Percentiles rank a stretch among this genome's conserved stretches.
These are phyloP conservation scores for Boeremia exigua DNA, from an alignment of 2,329 filamentous ascomycete genomes.

Conservation along the genomic window DNA sequence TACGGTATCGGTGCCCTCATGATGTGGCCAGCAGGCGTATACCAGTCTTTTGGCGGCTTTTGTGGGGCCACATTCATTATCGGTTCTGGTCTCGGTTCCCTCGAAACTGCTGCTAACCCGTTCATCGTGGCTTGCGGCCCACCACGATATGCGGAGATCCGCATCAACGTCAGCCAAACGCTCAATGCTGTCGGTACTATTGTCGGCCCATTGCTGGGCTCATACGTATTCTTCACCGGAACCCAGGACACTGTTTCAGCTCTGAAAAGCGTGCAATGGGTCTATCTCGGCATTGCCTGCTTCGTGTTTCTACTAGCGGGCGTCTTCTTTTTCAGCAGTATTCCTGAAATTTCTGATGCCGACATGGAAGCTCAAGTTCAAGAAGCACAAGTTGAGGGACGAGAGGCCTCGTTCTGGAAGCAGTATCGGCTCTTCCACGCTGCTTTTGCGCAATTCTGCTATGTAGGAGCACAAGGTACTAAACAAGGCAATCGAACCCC, in stretches of 20 bases:
- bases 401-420: not conserved
- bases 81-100: not conserved
- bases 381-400: not conserved
- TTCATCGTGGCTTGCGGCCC: not conserved
- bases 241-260: not conserved
- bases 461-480: not conserved
- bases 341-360: not conserved
- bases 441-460: not conserved
- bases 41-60: not conserved
- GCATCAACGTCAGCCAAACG: not conserved
- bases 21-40: not conserved
- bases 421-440: not conserved
- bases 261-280: not conserved
- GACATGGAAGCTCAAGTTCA: not conserved
- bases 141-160: not conserved
- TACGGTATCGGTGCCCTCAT: not conserved
- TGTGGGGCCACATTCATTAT: not conserved
- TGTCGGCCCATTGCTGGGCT: not conserved
- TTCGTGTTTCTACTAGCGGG: not conserved
- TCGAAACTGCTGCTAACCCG: not conserved
- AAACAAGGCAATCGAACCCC: not conserved
- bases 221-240: not conserved
- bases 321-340: not conserved
- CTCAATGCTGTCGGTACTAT: not conserved
- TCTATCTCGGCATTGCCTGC: not conserved